Evolutionary conservation across 1,284 basidiomycete genomes (phyloP), one percentile per base, ranked within the genome.

Genomic region (Stereum hirsutum): DNA sequence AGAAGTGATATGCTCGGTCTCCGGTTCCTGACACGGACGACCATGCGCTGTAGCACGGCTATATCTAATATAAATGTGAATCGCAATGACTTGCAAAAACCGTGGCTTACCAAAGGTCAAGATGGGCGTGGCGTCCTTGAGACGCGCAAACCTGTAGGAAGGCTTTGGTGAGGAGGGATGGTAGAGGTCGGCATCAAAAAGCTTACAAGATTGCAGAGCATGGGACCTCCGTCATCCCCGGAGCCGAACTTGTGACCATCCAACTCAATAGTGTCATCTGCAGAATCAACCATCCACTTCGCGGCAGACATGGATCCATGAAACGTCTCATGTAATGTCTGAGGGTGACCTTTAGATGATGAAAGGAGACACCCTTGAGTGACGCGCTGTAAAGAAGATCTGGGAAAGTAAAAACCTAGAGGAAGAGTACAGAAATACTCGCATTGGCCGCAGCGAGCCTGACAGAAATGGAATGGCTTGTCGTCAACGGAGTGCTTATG

Each of bases 241-340:
- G 70, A 52, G 1, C 65, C 72, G 52, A 76, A 81, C 43, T 68
- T 73, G 39, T 67, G 66, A 2, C 78, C 77, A 47, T 70, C 65
- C 2, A 80, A 57, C 48, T 81, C 78, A 0, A 79, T 48, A 0
- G 60, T 61, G 10, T 65, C 67, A 20, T 76, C 69, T 0, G 65
- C 61, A 0, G 70, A 72, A 39, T 78, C 74, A 1, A 82, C 52
- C 0, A 68, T 62, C 79, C 79, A 81, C 28, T 62, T 61, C 0
- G 72, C 71, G 38, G 57, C 62, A 0, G 73, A 71, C 79, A 81
- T 81, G 1, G 75, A 78, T 3, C 78, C 79, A 49, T 81, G 78
- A 24, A 66, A 64, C 0, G 78, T 82, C 27, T 79, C 75, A 42
- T 81, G 78, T 33, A 76, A 70, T 46, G 69, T 63, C 47, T 81